Evolutionary conservation across 352 stramenopile genomes (phyloP), one percentile per base, ranked within the genome.

Genomic region (Globisporangium okanoganense): DNA sequence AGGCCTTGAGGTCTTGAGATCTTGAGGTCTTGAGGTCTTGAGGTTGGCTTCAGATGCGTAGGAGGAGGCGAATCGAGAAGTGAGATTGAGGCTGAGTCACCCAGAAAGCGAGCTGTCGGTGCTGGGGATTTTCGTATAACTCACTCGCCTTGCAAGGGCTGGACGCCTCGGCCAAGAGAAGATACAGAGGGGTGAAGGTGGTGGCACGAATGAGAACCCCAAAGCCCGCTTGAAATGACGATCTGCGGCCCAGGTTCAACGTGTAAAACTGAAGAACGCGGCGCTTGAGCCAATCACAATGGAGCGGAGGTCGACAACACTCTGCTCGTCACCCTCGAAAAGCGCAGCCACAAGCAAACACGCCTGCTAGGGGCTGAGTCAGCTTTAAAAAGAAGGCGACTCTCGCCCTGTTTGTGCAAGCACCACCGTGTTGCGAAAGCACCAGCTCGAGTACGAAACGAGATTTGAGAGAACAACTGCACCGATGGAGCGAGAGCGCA

Each of bases 21-120:
- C n/a, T n/a, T n/a, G n/a, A n/a, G n/a, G n/a, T n/a, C n/a, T n/a
- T n/a, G n/a, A n/a, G n/a, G n/a, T n/a, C n/a, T n/a, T n/a, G n/a
- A 5, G 16, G 41, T 27, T 8, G 6, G n/a, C n/a, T 29, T 49
- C 4, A 2, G 10, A n/a, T 44, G 14, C 18, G 66, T 58, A 4
- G 40, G 12, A 44, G 38, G 25, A 51, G 45, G 65, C 50, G 58
- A 67, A 60, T 70, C 51, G 65, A 13, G 52, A 67, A 75, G 44
- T 75, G 70, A 72, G 44, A 31, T 31, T 22, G 24, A 18, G 16
- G 8, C 1, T 67, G 61, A 67, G 61, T 67, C 61, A 67, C 43
- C 61, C 25, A n/a, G 20, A 67, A 61, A 31, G 27, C 4, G 5
- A 45, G 24, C 33, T n/a, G n/a, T n/a, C n/a, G n/a, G n/a, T n/a